Percentiles rank a stretch among this genome's conserved stretches.
Conservation (phyloP, 495 filamentous ascomycete species). For the Neurospora hispaniola region DNA sequence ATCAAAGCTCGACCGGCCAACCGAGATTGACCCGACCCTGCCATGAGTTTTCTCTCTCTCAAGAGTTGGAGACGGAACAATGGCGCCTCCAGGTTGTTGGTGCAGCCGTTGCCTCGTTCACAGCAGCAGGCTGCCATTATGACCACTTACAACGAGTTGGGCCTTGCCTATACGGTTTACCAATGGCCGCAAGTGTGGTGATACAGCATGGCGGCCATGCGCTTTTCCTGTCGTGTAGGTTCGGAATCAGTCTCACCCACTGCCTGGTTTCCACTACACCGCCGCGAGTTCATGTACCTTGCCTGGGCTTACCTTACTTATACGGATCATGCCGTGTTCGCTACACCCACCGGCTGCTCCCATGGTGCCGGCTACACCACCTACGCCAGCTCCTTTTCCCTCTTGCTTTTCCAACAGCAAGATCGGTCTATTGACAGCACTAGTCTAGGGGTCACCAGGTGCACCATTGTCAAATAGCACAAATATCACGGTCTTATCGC, state of each 20-base stretch:
- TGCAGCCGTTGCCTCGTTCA: not conserved
- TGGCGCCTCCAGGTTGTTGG: not conserved
- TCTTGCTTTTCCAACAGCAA: not conserved
- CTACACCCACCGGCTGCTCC: not conserved
- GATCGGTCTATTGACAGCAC: not conserved
- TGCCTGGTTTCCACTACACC: not conserved
- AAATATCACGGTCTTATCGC: not conserved
- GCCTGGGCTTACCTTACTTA: not conserved
- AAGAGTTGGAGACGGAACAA: not conserved
- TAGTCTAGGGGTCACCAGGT: not conserved
- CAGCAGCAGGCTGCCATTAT: not conserved
- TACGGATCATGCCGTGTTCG: not conserved
- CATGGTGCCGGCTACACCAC: not conserved
- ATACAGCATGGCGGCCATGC: not conserved
- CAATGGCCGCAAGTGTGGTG: not conserved
- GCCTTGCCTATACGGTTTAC: too few species aligned
- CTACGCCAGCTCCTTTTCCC: not conserved
- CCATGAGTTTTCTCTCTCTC: not conserved
- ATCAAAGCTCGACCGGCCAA: not conserved
- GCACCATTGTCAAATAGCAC: not conserved
- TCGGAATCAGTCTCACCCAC: not conserved
- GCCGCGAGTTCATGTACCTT: not conserved
- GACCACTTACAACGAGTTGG: not conserved
- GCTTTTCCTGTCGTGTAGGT: not conserved
- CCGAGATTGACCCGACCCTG: not conserved